Base-by-base conservation (phyloP, 2,329 filamentous ascomycete species). In the Diaporthe destruens region DNA sequence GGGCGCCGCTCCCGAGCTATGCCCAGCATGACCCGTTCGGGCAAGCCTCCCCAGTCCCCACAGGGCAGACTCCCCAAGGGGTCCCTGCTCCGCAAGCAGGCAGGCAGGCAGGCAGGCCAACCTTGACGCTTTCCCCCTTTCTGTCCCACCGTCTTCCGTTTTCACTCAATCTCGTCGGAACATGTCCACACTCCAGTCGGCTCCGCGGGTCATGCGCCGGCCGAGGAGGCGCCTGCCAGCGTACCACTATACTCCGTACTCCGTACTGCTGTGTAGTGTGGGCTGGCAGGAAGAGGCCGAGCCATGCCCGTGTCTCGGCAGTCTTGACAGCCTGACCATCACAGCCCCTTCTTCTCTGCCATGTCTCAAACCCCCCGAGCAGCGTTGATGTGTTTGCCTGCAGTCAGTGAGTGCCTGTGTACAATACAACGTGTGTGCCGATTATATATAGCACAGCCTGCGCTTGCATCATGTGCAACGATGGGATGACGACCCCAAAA, bases 1-100 rank as follows among this genome's bases (percentile, higher is more conserved):
- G 44, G 47, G 20, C 61, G 20, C 44, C 29, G 12, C 29, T 51
- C 20, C 61, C 61, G 39, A 65, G 32, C 18, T 34, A 65, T 65
- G 44, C 61, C 61, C 61, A 66, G 53, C 16, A 63, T 63, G 57
- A 42, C 44, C 23, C 23, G 39, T 61, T 44, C 57, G 14, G 8
- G 8, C 42, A 44, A 44, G 42, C 42, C 42, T 44, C 12, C 2
- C 42, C 14, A 6, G 12, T 12, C 42, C 42, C 16, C 14, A 2
- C 34, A 2, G 6, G 2, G 9, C 29, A 16, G 18, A 32, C 14
- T 2, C 11, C 34, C n/a, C 54, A 56, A 39, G 18, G 55, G 55
- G 55, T 39, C 56, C 36, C 14, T 47, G 57, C 57, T 61, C 57
- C 57, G n/a, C n/a, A n/a, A n/a, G n/a, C n/a, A n/a, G n/a, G n/a